Percentiles rank a stretch among this genome's conserved stretches.
These are phyloP conservation scores for Cichorium intybus DNA, from an alignment of 140 eudicot genomes.

Conservation along the genomic window DNA sequence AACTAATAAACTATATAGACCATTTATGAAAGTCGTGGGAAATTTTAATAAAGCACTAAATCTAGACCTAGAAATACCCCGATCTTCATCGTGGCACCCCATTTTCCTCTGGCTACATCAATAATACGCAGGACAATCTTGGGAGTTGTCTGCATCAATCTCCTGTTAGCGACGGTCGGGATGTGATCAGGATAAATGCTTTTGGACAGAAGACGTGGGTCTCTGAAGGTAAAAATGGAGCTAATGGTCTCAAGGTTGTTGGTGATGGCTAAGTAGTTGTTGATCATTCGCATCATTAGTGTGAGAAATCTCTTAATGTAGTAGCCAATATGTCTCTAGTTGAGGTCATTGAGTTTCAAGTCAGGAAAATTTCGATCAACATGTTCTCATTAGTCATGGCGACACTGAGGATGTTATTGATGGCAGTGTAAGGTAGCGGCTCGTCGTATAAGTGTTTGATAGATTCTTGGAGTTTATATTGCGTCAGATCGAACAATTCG, in stretches of 20 bases:
- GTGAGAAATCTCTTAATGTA: constrained; percentile 41
- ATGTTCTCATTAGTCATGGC: constrained; percentile 90
- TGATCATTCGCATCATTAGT: constrained; percentile 72
- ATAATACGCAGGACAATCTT: constrained; percentile 36
- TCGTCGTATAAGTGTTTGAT: constrained; percentile 26
- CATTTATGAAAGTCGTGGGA: too few species aligned
- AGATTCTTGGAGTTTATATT: constrained; percentile 56
- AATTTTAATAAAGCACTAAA: too few species aligned
- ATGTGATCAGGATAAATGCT: constrained; percentile 7
- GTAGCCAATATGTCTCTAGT: constrained; percentile 17
- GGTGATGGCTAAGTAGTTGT: constrained; percentile 67
- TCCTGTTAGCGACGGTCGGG: constrained; percentile 35
- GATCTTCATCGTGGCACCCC: too few species aligned
- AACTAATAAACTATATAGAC: too few species aligned
- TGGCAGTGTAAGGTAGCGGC: constrained; percentile 34
- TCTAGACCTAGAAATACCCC: too few species aligned
- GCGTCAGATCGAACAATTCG: constrained; percentile 72
- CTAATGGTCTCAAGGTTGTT: constrained; percentile 38
- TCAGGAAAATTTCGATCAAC: constrained; percentile 70
- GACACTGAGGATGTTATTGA: constrained; percentile 75
- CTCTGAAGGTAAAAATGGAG: not conserved
- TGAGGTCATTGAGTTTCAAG: not conserved
- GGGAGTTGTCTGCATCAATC: constrained; percentile 33
- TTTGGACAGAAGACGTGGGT: constrained; percentile 9
- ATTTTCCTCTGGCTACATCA: constrained; percentile 51